phyloP scores from a whole-genome alignment of 768 basidiomycete genomes.

The Tephrocybe sp. region DNA sequence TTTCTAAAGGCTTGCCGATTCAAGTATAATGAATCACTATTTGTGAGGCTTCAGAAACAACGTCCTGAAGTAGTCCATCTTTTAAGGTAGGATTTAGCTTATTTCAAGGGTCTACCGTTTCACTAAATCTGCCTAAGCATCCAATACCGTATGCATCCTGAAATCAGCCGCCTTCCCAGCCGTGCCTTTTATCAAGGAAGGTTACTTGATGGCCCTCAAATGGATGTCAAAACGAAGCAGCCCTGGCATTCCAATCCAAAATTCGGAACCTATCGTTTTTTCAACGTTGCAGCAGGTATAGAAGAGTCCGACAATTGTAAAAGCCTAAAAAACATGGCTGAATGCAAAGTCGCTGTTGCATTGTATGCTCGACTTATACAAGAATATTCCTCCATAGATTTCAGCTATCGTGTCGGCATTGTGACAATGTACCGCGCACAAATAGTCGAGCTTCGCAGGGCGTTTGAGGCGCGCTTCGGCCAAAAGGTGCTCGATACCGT shows the following conservation, averaged over 20 bases:
- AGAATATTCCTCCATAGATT: conserved; percentile 56
- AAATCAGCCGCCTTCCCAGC: conserved; percentile 90
- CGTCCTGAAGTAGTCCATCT: conserved; percentile 86
- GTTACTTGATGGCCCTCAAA: conserved; percentile 84
- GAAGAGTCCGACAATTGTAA: conserved; percentile 74
- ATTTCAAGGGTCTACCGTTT: conserved; percentile 1
- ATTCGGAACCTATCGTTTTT: conserved; percentile 88
- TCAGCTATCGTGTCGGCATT: conserved; percentile 49
- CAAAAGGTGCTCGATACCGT: conserved; percentile 65
- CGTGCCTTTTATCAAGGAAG: conserved; percentile 81
- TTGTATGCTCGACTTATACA: conserved; percentile 71
- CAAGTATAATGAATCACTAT: conserved; percentile 88
- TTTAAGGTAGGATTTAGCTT: conserved; percentile 56
- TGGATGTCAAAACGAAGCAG: conserved; percentile 79
- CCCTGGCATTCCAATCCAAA: conserved; percentile 82
- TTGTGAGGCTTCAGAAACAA: conserved; percentile 85
- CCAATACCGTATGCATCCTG: conserved; percentile 99
- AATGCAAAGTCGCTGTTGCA: conserved; percentile 73
- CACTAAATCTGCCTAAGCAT: conserved; percentile 61
- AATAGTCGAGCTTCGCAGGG: conserved; percentile 66
- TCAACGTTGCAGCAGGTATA: conserved; percentile 69
- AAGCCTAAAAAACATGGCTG: conserved; percentile 64
- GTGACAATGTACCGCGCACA: conserved; percentile 97
- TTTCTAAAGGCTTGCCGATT: conserved; percentile 57
- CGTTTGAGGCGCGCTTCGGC: conserved; percentile 75